Evolutionary conservation across 495 filamentous ascomycete species (phyloP), one percentile per base, ranked within the genome.

Genomic region (Aspergillus incahuasiensis): DNA sequence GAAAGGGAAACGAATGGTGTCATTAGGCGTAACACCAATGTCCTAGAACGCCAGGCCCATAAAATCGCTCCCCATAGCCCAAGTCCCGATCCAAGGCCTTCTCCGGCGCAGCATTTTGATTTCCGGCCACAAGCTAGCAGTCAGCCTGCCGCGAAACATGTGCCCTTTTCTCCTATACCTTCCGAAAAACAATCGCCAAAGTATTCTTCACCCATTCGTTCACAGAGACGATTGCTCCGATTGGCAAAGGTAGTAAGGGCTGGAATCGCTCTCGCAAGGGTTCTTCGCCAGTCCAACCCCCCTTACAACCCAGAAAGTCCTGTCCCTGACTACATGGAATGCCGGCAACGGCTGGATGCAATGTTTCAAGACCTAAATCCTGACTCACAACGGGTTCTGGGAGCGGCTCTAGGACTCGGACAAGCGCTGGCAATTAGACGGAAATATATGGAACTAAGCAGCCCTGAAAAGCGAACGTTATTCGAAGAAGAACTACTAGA

Each of bases 341-440:
- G 73, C 5, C 68, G 69, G 44, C 65, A 69, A 54, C 69, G 65
- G 1, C 42, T 74, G 19, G 68, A 82, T 42, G 48, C 66, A 42
- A 54, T 79, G 8, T 81, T 82, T 57, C 63, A 66, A 42, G 75
- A 72, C 13, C 75, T 82, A 38, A 67, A 74, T 20, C 62, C 69
- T 19, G 68, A 73, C 5, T 75, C 74, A 3, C 64, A 70, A 53
- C 63, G 69, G 59, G 70, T 78, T 58, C 58, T 81, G 39, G 69
- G 68, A 51, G 74, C 71, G 28, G 75, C 73, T 30, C 63, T 82
- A 48, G 66, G 69, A 6, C 68, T 82, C 52, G 80, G 78, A 11
- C 76, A 82, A 47, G 69, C 76, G 48, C 63, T 82, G 46, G 77
- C 76, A 4, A 72, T 68, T 56, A 68, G 66, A 15, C 59, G 49